These are phyloP conservation scores for Leishmania mexicana DNA, from an alignment of 208 protist genomes.

Conservation along the genomic window DNA sequence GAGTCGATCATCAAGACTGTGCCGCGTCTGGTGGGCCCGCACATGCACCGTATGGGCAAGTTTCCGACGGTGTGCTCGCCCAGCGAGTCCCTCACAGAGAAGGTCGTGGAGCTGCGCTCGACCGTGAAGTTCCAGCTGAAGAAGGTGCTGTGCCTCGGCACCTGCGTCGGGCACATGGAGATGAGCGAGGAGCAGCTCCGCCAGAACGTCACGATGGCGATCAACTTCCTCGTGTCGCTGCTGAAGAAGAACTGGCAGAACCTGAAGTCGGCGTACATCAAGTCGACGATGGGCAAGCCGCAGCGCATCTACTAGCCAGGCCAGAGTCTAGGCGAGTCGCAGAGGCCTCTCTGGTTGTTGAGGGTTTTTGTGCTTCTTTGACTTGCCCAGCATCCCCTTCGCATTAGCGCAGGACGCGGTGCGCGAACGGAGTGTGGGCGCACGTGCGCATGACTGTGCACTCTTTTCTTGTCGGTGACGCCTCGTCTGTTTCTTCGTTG, in stretches of 20 bases:
- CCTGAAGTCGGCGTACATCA: conserved; percentile 99
- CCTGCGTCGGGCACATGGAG: conserved; percentile 97
- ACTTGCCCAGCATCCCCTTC: background rate
- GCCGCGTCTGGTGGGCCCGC: conserved; percentile 95
- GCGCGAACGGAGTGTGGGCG: background rate
- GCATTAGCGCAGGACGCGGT: background rate
- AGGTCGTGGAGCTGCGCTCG: conserved; percentile 95
- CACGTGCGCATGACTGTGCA: background rate
- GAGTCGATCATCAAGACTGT: conserved; percentile 98
- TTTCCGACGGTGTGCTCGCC: conserved; percentile 97
- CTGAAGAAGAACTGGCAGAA: conserved; percentile 99
- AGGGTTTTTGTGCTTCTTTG: background rate
- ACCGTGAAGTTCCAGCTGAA: conserved; percentile 99
- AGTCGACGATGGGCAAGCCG: conserved; percentile 98
- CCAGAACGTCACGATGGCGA: conserved; percentile 96
- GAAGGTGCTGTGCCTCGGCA: conserved; percentile 98
- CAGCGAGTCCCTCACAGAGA: conserved; percentile 93
- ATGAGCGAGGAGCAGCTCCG: conserved; percentile 96
- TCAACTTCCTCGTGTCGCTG: conserved; percentile 99
- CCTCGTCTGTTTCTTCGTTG: background rate
- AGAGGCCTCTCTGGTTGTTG: background rate
- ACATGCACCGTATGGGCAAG: conserved; percentile 99
- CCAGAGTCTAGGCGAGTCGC: background rate
- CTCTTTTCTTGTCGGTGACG: background rate
- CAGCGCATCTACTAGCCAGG: conserved; percentile 96